Percentiles rank a stretch among this genome's conserved stretches.
Evolutionary conservation across 345 rosid genomes (phyloP).

Genomic region (Clausena lansium): DNA sequence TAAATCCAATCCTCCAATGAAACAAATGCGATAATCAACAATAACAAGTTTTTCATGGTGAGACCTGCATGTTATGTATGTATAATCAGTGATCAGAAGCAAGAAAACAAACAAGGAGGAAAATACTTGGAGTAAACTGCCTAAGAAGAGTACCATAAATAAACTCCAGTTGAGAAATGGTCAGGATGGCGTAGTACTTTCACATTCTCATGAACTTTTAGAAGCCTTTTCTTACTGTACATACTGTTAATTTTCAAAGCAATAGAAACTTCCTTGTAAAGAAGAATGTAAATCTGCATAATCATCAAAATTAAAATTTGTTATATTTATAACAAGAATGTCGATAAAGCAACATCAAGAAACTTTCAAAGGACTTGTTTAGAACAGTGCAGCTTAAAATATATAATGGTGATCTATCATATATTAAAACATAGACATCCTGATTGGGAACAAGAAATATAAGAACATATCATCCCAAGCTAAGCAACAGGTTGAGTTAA

Average conservation of each 20-base stretch:
- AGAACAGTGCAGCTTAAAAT: too few relatives aligned
- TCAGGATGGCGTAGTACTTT: slow-evolving; percentile 89
- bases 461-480: not conserved
- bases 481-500: not conserved
- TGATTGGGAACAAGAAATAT: not conserved
- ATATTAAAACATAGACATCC: not conserved
- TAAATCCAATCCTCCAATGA: slow-evolving; percentile 88
- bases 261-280: slow-evolving; percentile 88
- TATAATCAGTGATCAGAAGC: slow-evolving; percentile 9
- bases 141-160: slow-evolving; percentile 56
- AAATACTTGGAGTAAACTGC: not conserved
- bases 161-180: slow-evolving; percentile 74
- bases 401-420: not conserved
- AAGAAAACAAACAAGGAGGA: slow-evolving; percentile 9
- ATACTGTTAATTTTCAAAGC: slow-evolving; percentile 84
- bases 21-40: slow-evolving; percentile 76
- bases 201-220: slow-evolving; percentile 76
- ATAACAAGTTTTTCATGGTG: slow-evolving; percentile 94
- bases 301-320: not conserved
- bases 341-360: not conserved
- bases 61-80: slow-evolving; percentile 52
- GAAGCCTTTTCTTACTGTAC: slow-evolving; percentile 80
- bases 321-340: not conserved
- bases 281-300: slow-evolving; percentile 80
- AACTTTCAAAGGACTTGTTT: too few relatives aligned